Evolutionary conservation across 164 flowering plant species (phyloP), one percentile per base, ranked within the genome.

Genomic region (Umbellularia californica): DNA sequence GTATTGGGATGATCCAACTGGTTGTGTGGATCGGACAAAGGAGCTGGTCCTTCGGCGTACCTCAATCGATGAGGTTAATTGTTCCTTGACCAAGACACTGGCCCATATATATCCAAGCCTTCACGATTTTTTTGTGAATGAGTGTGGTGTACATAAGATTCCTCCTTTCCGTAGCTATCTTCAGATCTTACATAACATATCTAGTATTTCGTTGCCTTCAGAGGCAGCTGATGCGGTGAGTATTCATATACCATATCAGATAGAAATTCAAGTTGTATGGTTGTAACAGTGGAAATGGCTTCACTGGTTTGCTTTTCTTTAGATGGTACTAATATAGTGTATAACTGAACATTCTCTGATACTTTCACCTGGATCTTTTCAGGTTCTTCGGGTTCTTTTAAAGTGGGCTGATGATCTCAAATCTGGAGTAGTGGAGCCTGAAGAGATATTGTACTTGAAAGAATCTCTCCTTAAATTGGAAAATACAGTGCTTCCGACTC

Each of bases 1-100:
- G 9, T 92, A 78, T 77, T 95, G 99, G 99, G 85, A 88, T 70
- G 98, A 93, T 79, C 80, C 83, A 20, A 87, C 92, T 82, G 93
- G 92, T 71, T 80, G 82, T 70, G 65, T 88, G 75, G 85, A 87
- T 62, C 79, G 64, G 66, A 79, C 81, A 35, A 82, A 80, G 79
- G 72, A 80, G 66, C 51, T 77, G 20, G 35, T 70, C 80, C 75
- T 76, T 55, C 77, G 77, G 33, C 23, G 51, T 63, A 77, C 77
- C 68, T 70, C 72, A 50, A 24, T 66, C 15, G 71, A 51, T 52
- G 80, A 50, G 35, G 19, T 27, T 22, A 60, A 50, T 70, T 41
- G 65, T 74, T 77, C 81, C 41, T 63, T 79, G 47, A 80, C 73
- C 83, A 88, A 82, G 80, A 80, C 83, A 62, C 71, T 95, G 66